Evolutionary conservation across 192 early-diverging fungal genomes (phyloP), one percentile per base, ranked within the genome.

Genomic region (Coemansia sp.): DNA sequence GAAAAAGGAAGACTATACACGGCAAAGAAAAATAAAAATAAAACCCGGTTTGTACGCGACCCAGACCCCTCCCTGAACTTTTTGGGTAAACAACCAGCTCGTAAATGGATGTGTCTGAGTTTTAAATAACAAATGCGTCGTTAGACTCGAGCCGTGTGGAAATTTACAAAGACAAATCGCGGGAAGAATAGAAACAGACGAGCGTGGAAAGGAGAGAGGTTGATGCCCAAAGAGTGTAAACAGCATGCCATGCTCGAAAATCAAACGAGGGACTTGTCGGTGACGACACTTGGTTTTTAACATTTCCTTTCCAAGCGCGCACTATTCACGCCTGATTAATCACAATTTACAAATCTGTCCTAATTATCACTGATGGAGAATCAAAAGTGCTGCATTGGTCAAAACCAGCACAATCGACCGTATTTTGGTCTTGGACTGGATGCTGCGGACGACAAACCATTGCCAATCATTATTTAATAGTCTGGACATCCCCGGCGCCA

Each of bases 81-180:
- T 35, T 35, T 35, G 32, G 14, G 7, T 7, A 24, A 27, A 54
- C 14, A 54, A 19, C 50, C 11, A 35, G 32, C 32, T 35, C 32
- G 32, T 35, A 23, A 27, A 14, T 27, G 9, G 14, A 22, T 16
- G 27, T 54, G 52, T 54, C 52, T 54, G 52, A 54, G 52, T 24
- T 54, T 54, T 27, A 54, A 54, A 54, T 54, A 54, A 54, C 27
- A 54, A 54, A 54, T 18, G 19, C 3, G 19, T 26, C 19, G 23
- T 20, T 26, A 22, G 13, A 2, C 14, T 27, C 12, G 26, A 54
- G 52, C 32, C 32, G 52, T 54, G 52, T 54, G 52, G 52, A 26
- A 54, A 54, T 26, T 23, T 54, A 45, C 50, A 52, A 52, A 11
- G 50, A 3, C 50, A 20, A 52, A 23, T 52, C 48, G 48, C 48